Evolutionary conservation across 495 filamentous ascomycete genomes (phyloP), one percentile per base, ranked within the genome.

Genomic region (Staphylotrichum tortipilum): DNA sequence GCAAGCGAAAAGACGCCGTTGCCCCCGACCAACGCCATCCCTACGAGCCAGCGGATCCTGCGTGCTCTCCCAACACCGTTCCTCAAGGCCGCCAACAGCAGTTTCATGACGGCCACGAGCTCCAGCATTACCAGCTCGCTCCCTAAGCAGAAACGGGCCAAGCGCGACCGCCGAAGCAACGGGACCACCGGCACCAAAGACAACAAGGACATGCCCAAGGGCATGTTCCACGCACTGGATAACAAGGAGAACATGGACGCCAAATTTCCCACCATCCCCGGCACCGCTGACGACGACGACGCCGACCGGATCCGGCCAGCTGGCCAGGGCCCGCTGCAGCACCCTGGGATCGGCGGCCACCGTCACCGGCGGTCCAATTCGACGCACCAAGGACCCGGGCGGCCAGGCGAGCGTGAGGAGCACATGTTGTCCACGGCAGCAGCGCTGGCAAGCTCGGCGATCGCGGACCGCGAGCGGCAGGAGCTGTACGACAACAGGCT

Each of bases 21-120:
- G 9, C 80, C 85, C 0, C 89, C 88, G 0, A 82, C 78, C 1
- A 89, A 84, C 56, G 84, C 88, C 8, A 83, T 99, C 37, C 94
- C 92, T 9, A 91, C 91, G 35, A 85, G 88, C 4, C 94, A 97
- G 59, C 79, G 86, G 37, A 89, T 99, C 55, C 79, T 99, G 8
- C 81, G 94, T 18, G 87, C 88, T 1, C 78, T 99, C 1, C 92
- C 92, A 7, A 91, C 94, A 0, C 88, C 92, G 0, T 82, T 97
- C 39, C 74, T 97, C 18, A 95, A 89, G 67, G 89, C 86, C 3
- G 92, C 91, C 19, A 99, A 97, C 67, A 90, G 88, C 33, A 89
- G 80, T 53, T 95, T 96, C 67, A 89, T 98, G 80, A 85, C 79
- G 49, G 87, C 89, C 29, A 96, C 90, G 0, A 94, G 86, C 62